Evolutionary conservation across 2,329 filamentous ascomycete species (phyloP).

Genomic region (Colletotrichum sp.): DNA sequence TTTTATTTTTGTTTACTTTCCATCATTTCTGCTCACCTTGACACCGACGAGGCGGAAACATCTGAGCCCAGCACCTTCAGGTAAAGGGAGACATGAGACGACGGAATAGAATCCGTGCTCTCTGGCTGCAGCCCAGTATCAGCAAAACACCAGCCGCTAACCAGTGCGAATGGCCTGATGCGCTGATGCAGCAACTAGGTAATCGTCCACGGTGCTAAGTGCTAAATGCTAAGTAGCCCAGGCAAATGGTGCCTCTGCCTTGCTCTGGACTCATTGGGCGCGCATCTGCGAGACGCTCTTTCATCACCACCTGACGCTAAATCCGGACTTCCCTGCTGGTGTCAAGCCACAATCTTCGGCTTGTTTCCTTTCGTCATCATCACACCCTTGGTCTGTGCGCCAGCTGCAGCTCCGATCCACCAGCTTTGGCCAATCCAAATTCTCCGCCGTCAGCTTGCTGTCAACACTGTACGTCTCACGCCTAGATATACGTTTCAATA

Average conservation of each 20-base stretch:
- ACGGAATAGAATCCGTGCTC: constrained; percentile 14
- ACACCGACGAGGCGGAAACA: not conserved
- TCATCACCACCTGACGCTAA: constrained; percentile 19
- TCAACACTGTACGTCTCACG: not conserved
- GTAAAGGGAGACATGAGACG: constrained; percentile 15
- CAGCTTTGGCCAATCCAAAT: constrained; percentile 10
- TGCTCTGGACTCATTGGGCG: not conserved
- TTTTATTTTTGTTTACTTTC: not conserved
- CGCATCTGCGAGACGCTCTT: not conserved
- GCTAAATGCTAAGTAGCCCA: not conserved
- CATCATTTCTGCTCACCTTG: not conserved
- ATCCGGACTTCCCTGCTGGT: constrained; percentile 7
- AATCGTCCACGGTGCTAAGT: not conserved
- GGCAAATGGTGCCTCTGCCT: not conserved
- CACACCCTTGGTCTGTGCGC: not conserved
- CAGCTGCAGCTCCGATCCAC: constrained; percentile 1
- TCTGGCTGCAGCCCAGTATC: not conserved
- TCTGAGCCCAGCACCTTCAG: constrained; percentile 6
- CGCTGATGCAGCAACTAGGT: not conserved
- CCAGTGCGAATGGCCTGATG: not conserved
- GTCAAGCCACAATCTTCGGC: constrained; percentile 11
- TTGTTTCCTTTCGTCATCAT: constrained; percentile 17
- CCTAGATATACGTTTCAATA: not conserved
- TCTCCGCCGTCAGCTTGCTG: not conserved
- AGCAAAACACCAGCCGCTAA: not conserved